Base-by-base conservation (phyloP, 106 monocot species). In the Dioscorea dumetorum region DNA sequence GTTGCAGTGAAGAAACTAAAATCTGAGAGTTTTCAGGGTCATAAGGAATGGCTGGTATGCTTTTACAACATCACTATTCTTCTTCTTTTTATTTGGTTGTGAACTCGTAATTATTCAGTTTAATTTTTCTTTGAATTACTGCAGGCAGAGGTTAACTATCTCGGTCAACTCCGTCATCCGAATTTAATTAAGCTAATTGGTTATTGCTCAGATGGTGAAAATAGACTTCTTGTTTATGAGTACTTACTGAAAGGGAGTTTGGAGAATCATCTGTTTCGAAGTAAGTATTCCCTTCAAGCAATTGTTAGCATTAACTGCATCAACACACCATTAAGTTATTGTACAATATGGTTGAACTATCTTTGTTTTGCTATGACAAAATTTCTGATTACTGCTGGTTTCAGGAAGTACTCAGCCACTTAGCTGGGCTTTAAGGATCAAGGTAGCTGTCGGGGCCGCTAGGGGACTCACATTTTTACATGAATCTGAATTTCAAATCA, bases 1-100 rank as follows among this genome's bases (percentile, higher is more conserved):
- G 81, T 94, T 69, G 94, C 94, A 14, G 82, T 94, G 58, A 94
- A 94, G 78, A 94, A 79, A 71, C 90, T 94, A n/a, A 94, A 94
- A 67, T 90, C 90, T 12, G 94, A 94, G 70, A 78, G 94, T 34
- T 90, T 83, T 34, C 94, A 94, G 59, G 94, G 94, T 18, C 94
- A 94, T 63, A 94, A 90, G 72, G 94, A 94, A 83, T 94, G 94
- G 94, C 74, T 94, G 85, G 94, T 94, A 76, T 0, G 69, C 48
- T 12, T 41, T 50, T 20, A 2, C 12, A 28, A 33, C 9, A 19
- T 13, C 21, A 20, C 21, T n/a, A 67, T 8, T 57, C 4, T 75
- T 28, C 63, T 22, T 57, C 32, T 32, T 65, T 32, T 16, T 50
- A n/a, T 20, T 58, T 33, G 4, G 24, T 22, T 10, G 34, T 41